Evolutionary conservation across 1,284 basidiomycete species (phyloP), one percentile per base, ranked within the genome.

Genomic region (Ganoderma lucidum): DNA sequence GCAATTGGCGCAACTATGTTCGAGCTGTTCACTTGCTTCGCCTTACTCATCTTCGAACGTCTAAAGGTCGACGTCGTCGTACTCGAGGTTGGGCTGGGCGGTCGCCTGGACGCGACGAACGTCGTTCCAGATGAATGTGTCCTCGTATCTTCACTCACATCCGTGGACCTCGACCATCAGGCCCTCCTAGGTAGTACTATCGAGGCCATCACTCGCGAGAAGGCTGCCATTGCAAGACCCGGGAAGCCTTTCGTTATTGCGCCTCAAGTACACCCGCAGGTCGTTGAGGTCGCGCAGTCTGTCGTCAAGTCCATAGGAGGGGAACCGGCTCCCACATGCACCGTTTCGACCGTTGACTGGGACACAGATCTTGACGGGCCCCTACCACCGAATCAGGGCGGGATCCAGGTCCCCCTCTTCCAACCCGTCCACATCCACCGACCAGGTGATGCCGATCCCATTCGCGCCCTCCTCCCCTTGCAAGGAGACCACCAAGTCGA

Each of bases 61-160:
- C 83, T 81, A 0, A 71, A 82, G 28, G 86, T 97, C 1, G 96
- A 98, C 76, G 79, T 99, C 19, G 91, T 94, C 60, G 87, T 99
- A 5, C 82, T 99, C 63, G 97, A 99, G 82, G 97, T 97, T 9
- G 98, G 97, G 0, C 92, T 99, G 90, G 98, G 97, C 0, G 98
- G 98, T 0, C 85, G 89, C 3, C 82, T 93, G 65, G 98, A 99
- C 78, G 97, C 97, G 23, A 99, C 98, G 1, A 99, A 99, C 78
- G 88, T 95, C 63, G 89, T 98, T 17, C 86, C 91, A 0, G 87
- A 91, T 60, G 83, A 88, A 2, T 84, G 86, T 67, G 87, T 96
- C 64, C 81, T 97, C 28, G 90, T 92, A 1, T 96, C 94, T 42
- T 91, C 91, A 19, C 85, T 99, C 42, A 95, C 96, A 0, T 84